Percentiles rank a stretch among this genome's conserved stretches.
phyloP scores from a whole-genome alignment of 352 stramenopile genomes.

The Halophytophthora batemanensis region DNA sequence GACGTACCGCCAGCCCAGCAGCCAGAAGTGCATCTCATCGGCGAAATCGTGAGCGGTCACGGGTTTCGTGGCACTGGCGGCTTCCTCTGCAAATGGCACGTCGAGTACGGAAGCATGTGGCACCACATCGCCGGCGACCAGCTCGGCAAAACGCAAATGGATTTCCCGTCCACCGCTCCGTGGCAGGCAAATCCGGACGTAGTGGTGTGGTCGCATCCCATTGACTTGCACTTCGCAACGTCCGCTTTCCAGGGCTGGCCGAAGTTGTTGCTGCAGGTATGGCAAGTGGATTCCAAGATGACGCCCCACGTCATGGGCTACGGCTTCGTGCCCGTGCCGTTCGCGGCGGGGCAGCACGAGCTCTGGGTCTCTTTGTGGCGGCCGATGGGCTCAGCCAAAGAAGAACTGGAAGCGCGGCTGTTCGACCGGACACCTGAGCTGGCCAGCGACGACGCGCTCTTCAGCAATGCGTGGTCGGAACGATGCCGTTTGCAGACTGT shows the following conservation, averaged over 20 bases:
- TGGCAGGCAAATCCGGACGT: slow-evolving; percentile 24
- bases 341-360: slow-evolving; percentile 43
- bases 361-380: slow-evolving; percentile 54
- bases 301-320: slow-evolving; percentile 51
- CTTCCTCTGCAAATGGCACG: slow-evolving; percentile 64
- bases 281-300: slow-evolving; percentile 47
- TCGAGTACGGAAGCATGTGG: slow-evolving; percentile 62
- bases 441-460: slow-evolving; percentile 53
- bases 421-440: slow-evolving; percentile 55
- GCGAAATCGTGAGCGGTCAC: slow-evolving; percentile 59
- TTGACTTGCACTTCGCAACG: slow-evolving; percentile 66
- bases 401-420: slow-evolving; percentile 47
- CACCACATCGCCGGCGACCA: slow-evolving; percentile 56
- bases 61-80: slow-evolving; percentile 38
- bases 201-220: slow-evolving; percentile 58
- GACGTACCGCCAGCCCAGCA: slow-evolving; percentile 41
- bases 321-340: slow-evolving; percentile 57
- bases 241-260: slow-evolving; percentile 62
- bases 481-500: slow-evolving; percentile 60
- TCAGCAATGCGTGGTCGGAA: slow-evolving; percentile 52
- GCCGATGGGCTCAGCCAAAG: slow-evolving; percentile 45
- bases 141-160: slow-evolving; percentile 60
- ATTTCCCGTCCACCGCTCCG: slow-evolving; percentile 32
- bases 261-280: slow-evolving; percentile 64
- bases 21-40: slow-evolving; percentile 68